phyloP scores from a whole-genome alignment of 2,329 filamentous ascomycete genomes.

The Fusarium paranaense region DNA sequence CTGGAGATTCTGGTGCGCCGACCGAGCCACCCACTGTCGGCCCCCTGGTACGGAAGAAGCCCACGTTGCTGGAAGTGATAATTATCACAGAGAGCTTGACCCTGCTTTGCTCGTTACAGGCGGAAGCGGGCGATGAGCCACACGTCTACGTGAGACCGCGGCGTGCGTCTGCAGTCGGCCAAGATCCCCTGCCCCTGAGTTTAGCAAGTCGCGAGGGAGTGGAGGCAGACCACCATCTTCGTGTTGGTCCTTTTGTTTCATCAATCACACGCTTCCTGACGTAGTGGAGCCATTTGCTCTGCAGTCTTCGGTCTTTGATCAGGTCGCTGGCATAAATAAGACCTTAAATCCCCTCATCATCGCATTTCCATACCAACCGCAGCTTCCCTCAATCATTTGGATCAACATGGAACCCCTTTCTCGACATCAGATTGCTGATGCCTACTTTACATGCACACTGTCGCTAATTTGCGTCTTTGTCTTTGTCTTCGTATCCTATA shows the following conservation, averaged over 20 bases:
- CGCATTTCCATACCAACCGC: background rate
- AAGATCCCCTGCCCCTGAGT: background rate
- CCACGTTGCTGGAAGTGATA: background rate
- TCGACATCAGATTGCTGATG: background rate
- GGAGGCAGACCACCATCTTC: slow-evolving; percentile 1
- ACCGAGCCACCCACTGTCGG: background rate
- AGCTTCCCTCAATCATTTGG: background rate
- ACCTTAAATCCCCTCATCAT: background rate
- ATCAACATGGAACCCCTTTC: background rate
- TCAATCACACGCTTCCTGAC: slow-evolving; percentile 7
- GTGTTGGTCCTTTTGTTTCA: slow-evolving; percentile 17
- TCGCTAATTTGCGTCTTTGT: background rate
- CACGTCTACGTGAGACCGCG: background rate
- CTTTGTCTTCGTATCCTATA: background rate
- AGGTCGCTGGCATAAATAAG: background rate
- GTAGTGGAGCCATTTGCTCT: background rate
- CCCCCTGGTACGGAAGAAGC: background rate
- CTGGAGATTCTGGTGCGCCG: background rate
- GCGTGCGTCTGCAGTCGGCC: background rate
- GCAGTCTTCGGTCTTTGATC: background rate
- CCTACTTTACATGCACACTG: background rate
- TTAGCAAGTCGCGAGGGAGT: background rate
- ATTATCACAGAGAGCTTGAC: background rate
- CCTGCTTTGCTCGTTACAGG: background rate
- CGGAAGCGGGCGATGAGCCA: background rate